Conservation (phyloP, 352 stramenopile species). For the Lagenidium giganteum region DNA sequence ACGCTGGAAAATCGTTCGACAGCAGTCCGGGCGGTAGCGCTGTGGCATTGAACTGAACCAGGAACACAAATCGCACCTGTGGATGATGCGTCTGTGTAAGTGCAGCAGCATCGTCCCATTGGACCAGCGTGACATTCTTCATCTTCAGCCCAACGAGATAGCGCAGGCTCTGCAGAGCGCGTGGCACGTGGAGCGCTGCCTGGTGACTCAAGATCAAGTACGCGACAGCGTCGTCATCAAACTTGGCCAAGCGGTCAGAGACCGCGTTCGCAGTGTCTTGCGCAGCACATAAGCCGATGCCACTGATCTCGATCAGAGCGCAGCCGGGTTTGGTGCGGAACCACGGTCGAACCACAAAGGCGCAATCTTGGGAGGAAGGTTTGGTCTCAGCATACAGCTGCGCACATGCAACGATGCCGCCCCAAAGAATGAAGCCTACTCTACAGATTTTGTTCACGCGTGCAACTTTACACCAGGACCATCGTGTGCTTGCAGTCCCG, state of each 20-base stretch:
- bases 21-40: slow-evolving; percentile 27
- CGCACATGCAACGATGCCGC: slow-evolving; percentile 14
- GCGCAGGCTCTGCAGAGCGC: slow-evolving; percentile 10
- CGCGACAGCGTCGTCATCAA: slow-evolving; percentile 4
- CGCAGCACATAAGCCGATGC: neutral
- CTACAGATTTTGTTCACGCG: too few species aligned
- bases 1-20: slow-evolving; percentile 20
- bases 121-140: slow-evolving; percentile 28
- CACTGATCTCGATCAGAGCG: slow-evolving; percentile 31
- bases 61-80: slow-evolving; percentile 19
- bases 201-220: slow-evolving; percentile 23
- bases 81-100: slow-evolving; percentile 22
- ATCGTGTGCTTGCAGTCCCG: neutral
- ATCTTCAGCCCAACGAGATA: slow-evolving; percentile 29
- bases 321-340: slow-evolving; percentile 21
- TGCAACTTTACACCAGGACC: neutral
- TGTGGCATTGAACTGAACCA: slow-evolving; percentile 22
- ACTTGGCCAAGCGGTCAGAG: neutral
- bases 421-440: slow-evolving; percentile 4
- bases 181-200: slow-evolving; percentile 20
- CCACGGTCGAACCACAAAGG: slow-evolving; percentile 35
- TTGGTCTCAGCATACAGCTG: slow-evolving; percentile 4
- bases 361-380: slow-evolving; percentile 2
- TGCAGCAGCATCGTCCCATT: slow-evolving; percentile 21
- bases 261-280: slow-evolving; percentile 4